Base-by-base conservation (phyloP, 805 yeast genomes). In the Zygosaccharomyces pseudorouxii region DNA sequence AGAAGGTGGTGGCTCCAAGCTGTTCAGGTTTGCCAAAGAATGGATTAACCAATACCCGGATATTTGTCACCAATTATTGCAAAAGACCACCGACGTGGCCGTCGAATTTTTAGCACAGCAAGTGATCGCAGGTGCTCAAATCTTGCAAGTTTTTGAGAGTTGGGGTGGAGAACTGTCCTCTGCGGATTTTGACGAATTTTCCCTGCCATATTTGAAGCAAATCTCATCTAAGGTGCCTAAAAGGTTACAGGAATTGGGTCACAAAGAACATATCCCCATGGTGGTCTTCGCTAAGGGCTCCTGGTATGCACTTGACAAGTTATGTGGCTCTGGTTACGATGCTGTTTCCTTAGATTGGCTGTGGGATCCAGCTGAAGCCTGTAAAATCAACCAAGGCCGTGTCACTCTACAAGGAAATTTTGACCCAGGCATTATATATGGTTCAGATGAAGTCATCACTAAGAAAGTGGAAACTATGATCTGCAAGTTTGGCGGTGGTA, bases 81-180 rank as follows among this genome's bases (percentile, higher is more conserved):
- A 83, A 65, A 82, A 81, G 49, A 81, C 84, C 54, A 85, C 97
- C 20, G 92, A 88, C 52, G 89, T 86, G 25, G 93, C 97, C 47
- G 74, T 92, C 33, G 98, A 92, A 66, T 93, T 92, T 63, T 76
- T 93, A 61, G 95, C 96, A 3, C 86, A 84, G 60, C 99, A 93
- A 70, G 96, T 93, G 39, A 81, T 82, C 56, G 99, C 99, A 1
- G 99, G 99, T 58, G 98, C 98, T 30, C 99, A 93, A 72, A 89
- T 93, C 83, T 76, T 93, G 52, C 99, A 93, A 70, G 89, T 93
- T 30, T 93, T 93, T 64, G 99, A 93, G 65, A 86, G 96, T 31
- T 90, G 97, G 96, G 99, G 96, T 49, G 96, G 98, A 45, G 98
- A 93, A 70, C 76, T 93, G 49, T 93, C 96, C 1, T 95, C 97